Base-by-base conservation (phyloP, 768 basidiomycete species). In the Hericium alpestre region DNA sequence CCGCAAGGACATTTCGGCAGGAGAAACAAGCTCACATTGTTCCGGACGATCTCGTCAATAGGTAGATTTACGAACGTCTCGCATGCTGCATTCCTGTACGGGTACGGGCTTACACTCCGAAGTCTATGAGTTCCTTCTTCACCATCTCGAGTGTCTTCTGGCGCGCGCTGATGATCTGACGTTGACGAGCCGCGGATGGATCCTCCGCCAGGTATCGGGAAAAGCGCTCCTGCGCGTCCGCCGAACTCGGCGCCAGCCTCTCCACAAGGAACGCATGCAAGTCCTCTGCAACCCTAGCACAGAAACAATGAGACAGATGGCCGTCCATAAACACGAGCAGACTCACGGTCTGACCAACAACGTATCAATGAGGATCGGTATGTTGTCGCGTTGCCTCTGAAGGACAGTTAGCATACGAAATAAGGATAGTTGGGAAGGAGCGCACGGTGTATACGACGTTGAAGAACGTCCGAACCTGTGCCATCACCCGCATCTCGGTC, bases 381-480 rank as follows among this genome's bases (percentile, higher is more conserved):
- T 62, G 51, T 68, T 68, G 59, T 79, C 77, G 53, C 77, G 74
- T 56, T 77, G 66, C 18, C 76, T 70, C 77, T 79, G 32, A 15
- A 38, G 16, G 20, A 37, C 25, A 3, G n/a, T 18, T 6, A n/a
- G 8, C 9, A 25, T 32, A 18, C n/a, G 48, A 25, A 46, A 54
- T 50, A 40, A 50, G 5, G 43, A 15, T 18, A n/a, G 41, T 40
- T 12, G 55, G 41, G 20, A 47, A 15, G 40, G 7, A 6, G 49
- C 65, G 37, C 37, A 73, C 77, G 67, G 77, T 78, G 64, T 74
- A 77, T 0, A 76, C 68, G 15, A 77, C 71, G 61, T 76, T 71
- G 66, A 74, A 77, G 61, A 77, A 77, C 10, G 75, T 75, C 9
- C 71, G 63, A 4, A 74, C 71, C 56, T 77, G 73, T 1, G 77